Percentiles rank a stretch among this genome's conserved stretches.
Conservation (phyloP, 352 stramenopile genomes). For the Globisporangium ultimum region DNA sequence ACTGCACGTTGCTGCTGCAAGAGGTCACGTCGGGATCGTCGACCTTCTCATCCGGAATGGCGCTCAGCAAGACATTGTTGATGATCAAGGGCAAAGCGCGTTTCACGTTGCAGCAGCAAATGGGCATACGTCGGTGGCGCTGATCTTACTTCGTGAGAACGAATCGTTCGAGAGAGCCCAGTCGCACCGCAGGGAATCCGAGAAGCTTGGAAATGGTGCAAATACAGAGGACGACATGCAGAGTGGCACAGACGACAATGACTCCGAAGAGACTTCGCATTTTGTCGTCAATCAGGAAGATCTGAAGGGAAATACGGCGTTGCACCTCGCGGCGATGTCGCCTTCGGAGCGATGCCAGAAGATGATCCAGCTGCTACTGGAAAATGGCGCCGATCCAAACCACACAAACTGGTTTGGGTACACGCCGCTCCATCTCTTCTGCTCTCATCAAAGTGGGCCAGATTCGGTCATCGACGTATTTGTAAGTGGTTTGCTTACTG, state of each 20-base stretch:
- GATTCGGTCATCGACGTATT: conserved; percentile 73
- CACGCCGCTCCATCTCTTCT: conserved; percentile 83
- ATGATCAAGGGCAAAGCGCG: conserved; percentile 81
- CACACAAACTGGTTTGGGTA: conserved; percentile 84
- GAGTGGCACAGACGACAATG: conserved; percentile 11
- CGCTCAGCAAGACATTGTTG: conserved; percentile 66
- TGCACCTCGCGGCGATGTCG: conserved; percentile 84
- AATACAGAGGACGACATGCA: conserved; percentile 11
- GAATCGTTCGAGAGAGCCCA: conserved; percentile 24
- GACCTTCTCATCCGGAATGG: conserved; percentile 67
- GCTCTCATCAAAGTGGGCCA: conserved; percentile 70
- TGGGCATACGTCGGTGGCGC: conserved; percentile 67
- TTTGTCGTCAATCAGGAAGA: conserved; percentile 84
- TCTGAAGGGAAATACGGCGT: conserved; percentile 77
- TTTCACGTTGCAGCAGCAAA: conserved; percentile 81
- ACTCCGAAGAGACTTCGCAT: conserved; percentile 16
- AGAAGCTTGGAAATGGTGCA: conserved; percentile 12
- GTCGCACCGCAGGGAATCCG: conserved; percentile 2
- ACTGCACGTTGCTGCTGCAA: conserved; percentile 66
- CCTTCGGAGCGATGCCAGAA: conserved; percentile 77
- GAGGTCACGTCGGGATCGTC: conserved; percentile 74
- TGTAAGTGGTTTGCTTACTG: conserved; percentile 37
- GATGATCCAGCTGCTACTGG: conserved; percentile 75
- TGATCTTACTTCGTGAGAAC: conserved; percentile 72
- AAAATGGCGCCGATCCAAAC: conserved; percentile 79